Base-by-base conservation (phyloP, 2,329 filamentous ascomycete species). In the Penicillium sp. region DNA sequence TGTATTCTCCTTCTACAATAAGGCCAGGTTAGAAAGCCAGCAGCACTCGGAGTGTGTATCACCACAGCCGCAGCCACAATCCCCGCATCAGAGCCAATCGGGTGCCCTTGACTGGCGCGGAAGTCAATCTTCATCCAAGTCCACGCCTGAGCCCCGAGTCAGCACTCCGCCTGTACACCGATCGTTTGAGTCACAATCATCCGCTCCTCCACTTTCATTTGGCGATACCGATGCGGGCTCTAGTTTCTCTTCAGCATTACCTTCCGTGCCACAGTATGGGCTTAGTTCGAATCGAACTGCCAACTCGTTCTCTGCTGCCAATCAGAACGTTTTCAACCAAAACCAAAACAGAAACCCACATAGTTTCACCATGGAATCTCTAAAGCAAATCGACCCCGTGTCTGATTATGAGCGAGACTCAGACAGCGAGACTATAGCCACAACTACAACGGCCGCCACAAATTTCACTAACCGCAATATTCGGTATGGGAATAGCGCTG, bases 401-500 rank as follows among this genome's bases (percentile, higher is more conserved):
- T 72, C 69, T 4, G 70, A 74, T 14, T 66, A 66, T 28, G 70
- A 70, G 30, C 64, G 60, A 40, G 72, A 75, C 47, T 75, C 73
- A 4, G 73, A 75, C 44, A 66, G 61, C 25, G 73, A 74, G 55
- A 74, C 71, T n/a, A 64, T 69, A 5, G 62, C 69, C 36, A 73
- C 71, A 7, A 67, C 64, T 14, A 65, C 69, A 14, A 72, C 69
- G 1, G 63, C 61, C 6, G 63, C 61, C 36, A 74, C 71, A 6
- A 69, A 72, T 61, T 67, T 65, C 33, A 73, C 70, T 2, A 68
- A 69, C 33, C 66, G 61, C 19, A 70, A 74, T 40, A 74, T 73
- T 38, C 68, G 73, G n/a, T 71, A 74, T 47, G 72, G 68, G 25
- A 61, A 63, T 16, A 60, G 59, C 30, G 53, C 53, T 8, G 57